A percentile compares a stretch with the other conserved stretches of the same genome.
phyloP scores from a whole-genome alignment of 2,329 filamentous ascomycete genomes.

The Dactylellina leptospora region DNA sequence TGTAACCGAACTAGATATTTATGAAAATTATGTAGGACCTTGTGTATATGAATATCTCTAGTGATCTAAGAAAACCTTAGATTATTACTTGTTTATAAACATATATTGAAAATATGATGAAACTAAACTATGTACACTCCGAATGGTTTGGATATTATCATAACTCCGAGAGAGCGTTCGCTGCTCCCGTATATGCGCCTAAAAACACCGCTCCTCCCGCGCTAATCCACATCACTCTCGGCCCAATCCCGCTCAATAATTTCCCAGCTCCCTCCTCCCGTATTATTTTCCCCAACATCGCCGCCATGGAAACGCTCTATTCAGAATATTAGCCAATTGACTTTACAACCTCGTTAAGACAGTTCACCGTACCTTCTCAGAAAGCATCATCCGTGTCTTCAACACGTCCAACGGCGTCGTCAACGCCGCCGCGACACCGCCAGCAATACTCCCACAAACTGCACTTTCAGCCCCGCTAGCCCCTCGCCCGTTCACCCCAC shows the following conservation, averaged over 20 bases:
- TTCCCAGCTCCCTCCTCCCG: constrained; percentile 62
- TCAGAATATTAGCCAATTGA: neutral
- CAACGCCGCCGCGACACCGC: constrained; percentile 82
- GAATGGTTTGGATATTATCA: constrained; percentile 32
- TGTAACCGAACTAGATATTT: neutral
- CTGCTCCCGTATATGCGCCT: constrained; percentile 63
- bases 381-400: constrained; percentile 96
- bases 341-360: neutral
- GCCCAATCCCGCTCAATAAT: constrained; percentile 70
- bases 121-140: constrained; percentile 25
- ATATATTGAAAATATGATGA: constrained; percentile 12
- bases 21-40: too few species aligned
- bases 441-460: constrained; percentile 81
- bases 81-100: too few species aligned
- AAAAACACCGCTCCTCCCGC: constrained; percentile 93
- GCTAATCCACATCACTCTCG: constrained; percentile 92
- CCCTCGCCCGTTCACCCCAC: constrained; percentile 59
- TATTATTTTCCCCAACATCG: constrained; percentile 55
- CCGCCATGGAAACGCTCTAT: constrained; percentile 51
- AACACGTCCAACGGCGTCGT: constrained; percentile 96
- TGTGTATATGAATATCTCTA: too few species aligned
- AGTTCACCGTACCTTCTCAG: constrained; percentile 70
- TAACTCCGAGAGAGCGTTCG: constrained; percentile 45
- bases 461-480: constrained; percentile 81
- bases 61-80: too few species aligned